Conservation (phyloP, 352 stramenopile species). For the Phytophthora fragariaefolia region DNA sequence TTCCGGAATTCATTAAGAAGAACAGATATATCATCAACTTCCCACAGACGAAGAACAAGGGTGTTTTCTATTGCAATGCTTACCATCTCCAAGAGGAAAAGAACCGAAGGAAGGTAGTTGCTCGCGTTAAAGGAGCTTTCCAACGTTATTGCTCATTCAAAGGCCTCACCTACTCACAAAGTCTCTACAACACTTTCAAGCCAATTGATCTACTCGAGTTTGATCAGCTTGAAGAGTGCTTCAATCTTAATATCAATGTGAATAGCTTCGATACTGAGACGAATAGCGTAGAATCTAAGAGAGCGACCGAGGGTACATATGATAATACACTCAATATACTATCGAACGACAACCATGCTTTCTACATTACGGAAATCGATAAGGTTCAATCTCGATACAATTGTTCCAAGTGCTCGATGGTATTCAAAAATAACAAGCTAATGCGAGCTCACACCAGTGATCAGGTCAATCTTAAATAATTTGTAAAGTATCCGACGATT, state of each 20-base stretch:
- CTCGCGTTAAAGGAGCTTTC: not conserved
- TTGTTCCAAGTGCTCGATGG: not conserved
- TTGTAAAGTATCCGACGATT: not conserved
- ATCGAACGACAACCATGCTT: not conserved
- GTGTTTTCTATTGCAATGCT: constrained; percentile 21
- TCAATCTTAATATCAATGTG: constrained; percentile 19
- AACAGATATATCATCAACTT: constrained; percentile 29
- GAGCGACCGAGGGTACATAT: not conserved
- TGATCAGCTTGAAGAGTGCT: constrained; percentile 20
- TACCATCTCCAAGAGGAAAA: constrained; percentile 2
- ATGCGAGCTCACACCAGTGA: not conserved
- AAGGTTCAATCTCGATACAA: not conserved
- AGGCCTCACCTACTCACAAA: not conserved
- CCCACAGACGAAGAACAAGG: constrained; percentile 11
- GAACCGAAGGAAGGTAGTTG: not conserved
- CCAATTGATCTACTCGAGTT: constrained; percentile 24
- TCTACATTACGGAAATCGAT: not conserved
- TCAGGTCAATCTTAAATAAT: not conserved
- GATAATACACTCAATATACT: constrained; percentile 12
- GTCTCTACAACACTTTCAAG: constrained; percentile 4
- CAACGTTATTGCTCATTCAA: not conserved
- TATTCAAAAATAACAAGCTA: not conserved
- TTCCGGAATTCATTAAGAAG: not conserved
- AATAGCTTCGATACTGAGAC: constrained; percentile 2
- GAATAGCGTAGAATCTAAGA: not conserved